phyloP scores from a whole-genome alignment of 306 rosid species.

The Hippophae tibetana region DNA sequence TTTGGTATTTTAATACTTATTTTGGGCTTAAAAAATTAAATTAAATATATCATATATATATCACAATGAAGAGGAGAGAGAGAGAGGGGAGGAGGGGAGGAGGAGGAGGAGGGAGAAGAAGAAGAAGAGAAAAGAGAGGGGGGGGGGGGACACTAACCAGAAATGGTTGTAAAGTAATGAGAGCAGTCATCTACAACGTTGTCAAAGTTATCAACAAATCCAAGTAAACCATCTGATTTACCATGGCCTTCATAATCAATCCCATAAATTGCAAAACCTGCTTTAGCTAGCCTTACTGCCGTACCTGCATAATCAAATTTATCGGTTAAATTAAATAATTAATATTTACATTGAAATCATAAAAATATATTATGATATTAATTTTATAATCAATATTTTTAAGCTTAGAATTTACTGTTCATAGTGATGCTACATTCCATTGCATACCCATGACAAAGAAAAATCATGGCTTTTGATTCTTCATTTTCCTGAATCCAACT shows the following conservation, averaged over 20 bases:
- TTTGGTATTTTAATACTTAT: no score
- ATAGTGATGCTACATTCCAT: constrained; percentile 95
- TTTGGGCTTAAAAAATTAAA: no score
- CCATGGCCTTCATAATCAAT: constrained; percentile 96
- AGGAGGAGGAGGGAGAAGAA: no score
- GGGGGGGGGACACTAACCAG: constrained; percentile 25
- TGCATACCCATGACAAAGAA: constrained; percentile 83
- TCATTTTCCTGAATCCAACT: constrained; percentile 50
- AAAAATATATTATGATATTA: no score
- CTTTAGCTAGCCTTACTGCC: constrained; percentile 51
- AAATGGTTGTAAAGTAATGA: constrained; percentile 38
- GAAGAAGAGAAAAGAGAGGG: no score
- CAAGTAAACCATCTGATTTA: constrained; percentile 63
- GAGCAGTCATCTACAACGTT: constrained; percentile 43
- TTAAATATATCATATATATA: no score
- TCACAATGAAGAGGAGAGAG: no score
- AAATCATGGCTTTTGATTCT: constrained; percentile 55
- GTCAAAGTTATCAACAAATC: constrained; percentile 46
- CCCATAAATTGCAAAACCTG: constrained; percentile 70
- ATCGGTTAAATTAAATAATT: neutral
- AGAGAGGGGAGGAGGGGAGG: no score
- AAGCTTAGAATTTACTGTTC: constrained; percentile 29
- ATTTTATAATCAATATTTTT: no score
- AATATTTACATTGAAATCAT: no score
- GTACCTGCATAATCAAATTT: constrained; percentile 32